Evolutionary conservation across 495 filamentous ascomycete genomes (phyloP).

Genomic region (Bombardia bombarda): DNA sequence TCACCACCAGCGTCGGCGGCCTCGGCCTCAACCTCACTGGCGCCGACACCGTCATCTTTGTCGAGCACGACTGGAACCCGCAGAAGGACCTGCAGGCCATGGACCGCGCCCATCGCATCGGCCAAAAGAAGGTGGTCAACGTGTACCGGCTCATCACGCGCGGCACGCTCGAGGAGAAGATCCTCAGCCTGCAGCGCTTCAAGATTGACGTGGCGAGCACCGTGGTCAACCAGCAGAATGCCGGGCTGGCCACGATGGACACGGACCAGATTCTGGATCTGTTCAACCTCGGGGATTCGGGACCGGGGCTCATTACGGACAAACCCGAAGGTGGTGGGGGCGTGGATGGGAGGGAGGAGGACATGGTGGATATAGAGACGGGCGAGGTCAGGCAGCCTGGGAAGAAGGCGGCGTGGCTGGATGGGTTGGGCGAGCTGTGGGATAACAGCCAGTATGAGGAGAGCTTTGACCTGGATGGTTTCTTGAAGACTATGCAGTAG

Average conservation of each 20-base stretch:
- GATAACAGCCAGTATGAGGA: slow-evolving; percentile 95
- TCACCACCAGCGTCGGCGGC: slow-evolving; percentile 93
- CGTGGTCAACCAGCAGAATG: slow-evolving; percentile 98
- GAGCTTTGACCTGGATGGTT: slow-evolving; percentile 89
- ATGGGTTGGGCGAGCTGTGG: slow-evolving; percentile 93
- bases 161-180: slow-evolving; percentile 97
- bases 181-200: slow-evolving; percentile 95
- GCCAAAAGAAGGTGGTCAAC: slow-evolving; percentile 99
- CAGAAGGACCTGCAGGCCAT: slow-evolving; percentile 98
- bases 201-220: slow-evolving; percentile 98
- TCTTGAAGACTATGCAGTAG: slow-evolving; percentile 79
- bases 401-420: slow-evolving; percentile 86
- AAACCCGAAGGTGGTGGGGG: slow-evolving; percentile 35
- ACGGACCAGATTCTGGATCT: slow-evolving; percentile 96
- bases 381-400: slow-evolving; percentile 91
- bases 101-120: slow-evolving; percentile 97
- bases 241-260: slow-evolving; percentile 88
- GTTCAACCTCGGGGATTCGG: slow-evolving; percentile 83
- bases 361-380: slow-evolving; percentile 87
- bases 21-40: slow-evolving; percentile 92
- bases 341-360: slow-evolving; percentile 66
- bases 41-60: slow-evolving; percentile 97
- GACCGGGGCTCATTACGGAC: slow-evolving; percentile 50
- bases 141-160: slow-evolving; percentile 96
- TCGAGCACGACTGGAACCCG: slow-evolving; percentile 99